Conservation (phyloP, 225 moss, liverwort and hornwort species). For the Climacium dendroides region DNA sequence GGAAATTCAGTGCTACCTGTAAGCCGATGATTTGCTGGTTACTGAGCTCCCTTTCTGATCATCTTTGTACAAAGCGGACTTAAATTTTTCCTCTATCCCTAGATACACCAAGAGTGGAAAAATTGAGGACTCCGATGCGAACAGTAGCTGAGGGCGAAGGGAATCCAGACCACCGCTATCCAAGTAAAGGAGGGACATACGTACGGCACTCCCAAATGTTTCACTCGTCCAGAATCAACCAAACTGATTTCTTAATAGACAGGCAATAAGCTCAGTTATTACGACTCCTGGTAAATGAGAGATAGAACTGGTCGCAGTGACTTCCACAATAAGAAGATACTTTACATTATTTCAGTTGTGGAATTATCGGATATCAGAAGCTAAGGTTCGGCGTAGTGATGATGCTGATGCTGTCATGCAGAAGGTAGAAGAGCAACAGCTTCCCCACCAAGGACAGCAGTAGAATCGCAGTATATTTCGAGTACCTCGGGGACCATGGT, state of each 20-base stretch:
- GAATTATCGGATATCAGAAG: not conserved
- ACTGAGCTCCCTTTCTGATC: not conserved
- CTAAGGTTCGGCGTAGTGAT: not conserved
- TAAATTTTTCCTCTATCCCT: not conserved
- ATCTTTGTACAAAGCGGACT: not conserved
- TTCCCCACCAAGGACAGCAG: slow-evolving; percentile 27
- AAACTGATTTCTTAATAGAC: not conserved
- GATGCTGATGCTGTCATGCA: slow-evolving; percentile 7
- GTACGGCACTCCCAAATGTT: not conserved
- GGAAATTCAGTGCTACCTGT: not conserved
- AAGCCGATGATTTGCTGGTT: not conserved
- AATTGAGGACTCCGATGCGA: not conserved
- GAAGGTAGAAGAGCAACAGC: slow-evolving; percentile 46
- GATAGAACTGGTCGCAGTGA: not conserved
- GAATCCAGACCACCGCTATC: not conserved
- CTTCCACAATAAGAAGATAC: not conserved
- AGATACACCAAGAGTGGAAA: not conserved
- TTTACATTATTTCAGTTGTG: not conserved
- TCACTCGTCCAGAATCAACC: not conserved
- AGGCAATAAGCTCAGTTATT: not conserved
- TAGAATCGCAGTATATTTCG: no score
- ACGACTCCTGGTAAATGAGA: not conserved
- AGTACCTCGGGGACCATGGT: no score
- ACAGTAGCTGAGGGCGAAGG: not conserved
- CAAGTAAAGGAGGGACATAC: not conserved